These are phyloP conservation scores for Daldinia vernicosa DNA, from an alignment of 495 filamentous ascomycete genomes.

Conservation along the genomic window DNA sequence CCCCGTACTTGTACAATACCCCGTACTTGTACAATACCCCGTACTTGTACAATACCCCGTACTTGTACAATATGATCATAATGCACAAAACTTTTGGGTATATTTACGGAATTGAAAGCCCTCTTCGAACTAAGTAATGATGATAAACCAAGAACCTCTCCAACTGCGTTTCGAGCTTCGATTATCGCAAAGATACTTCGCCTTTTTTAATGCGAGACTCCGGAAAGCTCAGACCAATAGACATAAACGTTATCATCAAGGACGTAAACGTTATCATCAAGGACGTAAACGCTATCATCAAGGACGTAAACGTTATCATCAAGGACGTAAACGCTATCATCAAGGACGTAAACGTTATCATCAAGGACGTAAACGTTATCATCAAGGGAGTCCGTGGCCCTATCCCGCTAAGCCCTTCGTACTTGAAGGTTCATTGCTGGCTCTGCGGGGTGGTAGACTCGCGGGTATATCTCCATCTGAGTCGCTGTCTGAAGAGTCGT, in stretches of 20 bases:
- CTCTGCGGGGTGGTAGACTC: slow-evolving; percentile 45
- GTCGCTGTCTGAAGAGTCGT: slow-evolving; percentile 41
- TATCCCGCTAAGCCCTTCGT: slow-evolving; percentile 14
- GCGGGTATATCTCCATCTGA: slow-evolving; percentile 55
- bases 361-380: too few species aligned
- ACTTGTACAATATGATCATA: neutral
- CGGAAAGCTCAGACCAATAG: too few species aligned
- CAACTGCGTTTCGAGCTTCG: neutral
- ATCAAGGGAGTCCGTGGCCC: neutral
- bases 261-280: too few species aligned
- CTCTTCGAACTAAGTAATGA: neutral
- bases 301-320: too few species aligned
- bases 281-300: too few species aligned
- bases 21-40: neutral
- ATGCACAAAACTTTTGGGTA: neutral
- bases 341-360: too few species aligned
- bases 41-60: too few species aligned
- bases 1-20: neutral
- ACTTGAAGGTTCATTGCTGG: slow-evolving; percentile 3
- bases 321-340: too few species aligned
- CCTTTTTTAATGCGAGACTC: neutral
- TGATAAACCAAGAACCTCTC: neutral
- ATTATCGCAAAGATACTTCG: neutral
- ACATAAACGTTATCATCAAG: too few species aligned
- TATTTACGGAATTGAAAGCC: neutral